Conservation (phyloP, 768 basidiomycete genomes). For the Kwoniella botswanensis region DNA sequence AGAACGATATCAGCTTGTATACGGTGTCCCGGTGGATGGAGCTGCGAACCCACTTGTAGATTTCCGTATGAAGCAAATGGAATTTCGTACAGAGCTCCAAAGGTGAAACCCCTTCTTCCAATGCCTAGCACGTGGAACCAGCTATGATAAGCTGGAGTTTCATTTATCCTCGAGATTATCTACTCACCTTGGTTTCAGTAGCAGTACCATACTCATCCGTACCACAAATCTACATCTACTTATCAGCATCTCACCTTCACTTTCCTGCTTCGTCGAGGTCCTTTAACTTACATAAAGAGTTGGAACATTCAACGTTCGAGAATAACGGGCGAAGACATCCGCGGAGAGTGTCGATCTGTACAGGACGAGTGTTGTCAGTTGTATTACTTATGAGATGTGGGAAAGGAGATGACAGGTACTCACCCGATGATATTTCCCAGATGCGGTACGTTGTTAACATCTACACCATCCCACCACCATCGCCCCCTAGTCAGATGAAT, state of each 20-base stretch:
- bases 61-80: slow-evolving; percentile 81
- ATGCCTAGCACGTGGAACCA: slow-evolving; percentile 27
- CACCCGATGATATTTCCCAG: slow-evolving; percentile 66
- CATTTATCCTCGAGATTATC: not conserved
- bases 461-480: slow-evolving; percentile 25
- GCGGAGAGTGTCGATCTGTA: slow-evolving; percentile 90
- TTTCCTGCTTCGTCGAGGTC: not conserved
- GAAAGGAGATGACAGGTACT: slow-evolving; percentile 2
- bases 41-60: slow-evolving; percentile 67
- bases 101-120: slow-evolving; percentile 59
- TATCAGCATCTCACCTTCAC: not conserved
- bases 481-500: not conserved
- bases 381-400: too few relatives aligned
- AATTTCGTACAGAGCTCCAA: slow-evolving; percentile 82
- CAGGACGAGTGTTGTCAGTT: slow-evolving; percentile 71
- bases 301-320: slow-evolving; percentile 76
- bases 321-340: slow-evolving; percentile 92
- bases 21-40: not conserved
- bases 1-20: slow-evolving; percentile 22
- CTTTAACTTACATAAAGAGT: slow-evolving; percentile 69
- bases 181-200: slow-evolving; percentile 87
- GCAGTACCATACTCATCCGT: slow-evolving; percentile 99
- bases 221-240: slow-evolving; percentile 70
- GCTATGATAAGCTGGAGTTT: too few relatives aligned
- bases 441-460: slow-evolving; percentile 90